Percentiles rank a stretch among this genome's conserved stretches.
These are phyloP conservation scores for Flaveria trinervia DNA, from an alignment of 129 eudicot species.

Conservation along the genomic window DNA sequence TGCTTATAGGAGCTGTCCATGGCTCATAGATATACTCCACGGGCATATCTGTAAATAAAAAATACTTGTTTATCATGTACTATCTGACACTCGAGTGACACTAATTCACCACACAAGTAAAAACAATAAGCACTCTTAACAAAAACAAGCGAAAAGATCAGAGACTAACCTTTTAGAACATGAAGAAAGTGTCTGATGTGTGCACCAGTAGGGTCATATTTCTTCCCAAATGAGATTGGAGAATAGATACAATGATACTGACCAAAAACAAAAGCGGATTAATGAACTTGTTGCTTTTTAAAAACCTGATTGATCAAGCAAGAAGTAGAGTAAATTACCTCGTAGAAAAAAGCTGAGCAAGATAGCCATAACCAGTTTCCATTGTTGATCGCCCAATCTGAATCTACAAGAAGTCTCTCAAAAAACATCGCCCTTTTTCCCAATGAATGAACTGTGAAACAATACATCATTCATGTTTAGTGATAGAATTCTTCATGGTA, in stretches of 20 bases:
- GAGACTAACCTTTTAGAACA: slow-evolving; percentile 61
- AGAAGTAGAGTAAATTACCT: slow-evolving; percentile 42
- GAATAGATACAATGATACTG: slow-evolving; percentile 86
- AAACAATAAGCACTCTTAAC: not conserved
- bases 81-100: not conserved
- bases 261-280: slow-evolving; percentile 5
- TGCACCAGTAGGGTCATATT: slow-evolving; percentile 76
- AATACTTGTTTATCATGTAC: not conserved
- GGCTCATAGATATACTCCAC: slow-evolving; percentile 90
- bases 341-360: slow-evolving; percentile 85
- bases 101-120: not conserved
- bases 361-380: slow-evolving; percentile 96
- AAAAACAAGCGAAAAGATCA: not conserved
- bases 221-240: slow-evolving; percentile 87
- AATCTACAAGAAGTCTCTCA: slow-evolving; percentile 82
- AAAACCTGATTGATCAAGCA: not conserved
- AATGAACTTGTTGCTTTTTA: not conserved
- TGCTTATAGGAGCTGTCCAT: slow-evolving; percentile 83
- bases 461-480: not conserved
- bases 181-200: slow-evolving; percentile 83
- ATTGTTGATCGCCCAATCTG: slow-evolving; percentile 87
- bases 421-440: slow-evolving; percentile 94
- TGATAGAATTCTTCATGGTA: too few species aligned
- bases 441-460: slow-evolving; percentile 71
- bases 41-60: slow-evolving; percentile 64